A percentile compares a stretch with the other conserved stretches of the same genome.
These are phyloP conservation scores for Peronospora tabacina DNA, from an alignment of 352 stramenopile genomes.

Conservation along the genomic window DNA sequence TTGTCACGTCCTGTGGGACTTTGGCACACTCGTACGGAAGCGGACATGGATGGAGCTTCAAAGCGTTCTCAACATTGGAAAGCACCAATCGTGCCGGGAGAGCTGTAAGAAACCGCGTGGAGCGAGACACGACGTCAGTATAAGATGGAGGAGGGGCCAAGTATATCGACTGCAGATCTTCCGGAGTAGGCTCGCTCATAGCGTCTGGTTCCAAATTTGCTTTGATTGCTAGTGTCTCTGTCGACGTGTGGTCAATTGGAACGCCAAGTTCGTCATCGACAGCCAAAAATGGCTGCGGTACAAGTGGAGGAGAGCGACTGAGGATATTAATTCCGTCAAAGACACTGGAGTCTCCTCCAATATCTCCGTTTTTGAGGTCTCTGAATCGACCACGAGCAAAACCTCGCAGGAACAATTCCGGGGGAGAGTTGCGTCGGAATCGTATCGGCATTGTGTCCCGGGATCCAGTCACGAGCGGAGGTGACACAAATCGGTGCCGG, in stretches of 20 bases:
- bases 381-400: conserved; percentile 36
- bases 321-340: conserved; percentile 39
- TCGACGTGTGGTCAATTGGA: conserved; percentile 15
- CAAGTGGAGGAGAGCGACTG: conserved; percentile 23
- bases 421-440: conserved; percentile 57
- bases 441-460: conserved; percentile 27
- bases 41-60: conserved; percentile 36
- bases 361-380: conserved; percentile 18
- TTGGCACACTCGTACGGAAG: conserved; percentile 40
- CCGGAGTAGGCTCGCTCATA: conserved; percentile 1
- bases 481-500: conserved; percentile 38
- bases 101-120: conserved; percentile 63
- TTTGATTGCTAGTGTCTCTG: conserved; percentile 7
- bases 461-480: conserved; percentile 42
- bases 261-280: conserved; percentile 9
- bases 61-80: conserved; percentile 51
- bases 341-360: conserved; percentile 2
- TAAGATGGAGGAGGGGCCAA: conserved; percentile 35
- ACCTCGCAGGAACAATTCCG: conserved; percentile 49
- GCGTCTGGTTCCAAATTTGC: conserved; percentile 3
- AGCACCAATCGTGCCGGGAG: conserved; percentile 58
- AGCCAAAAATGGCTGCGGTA: conserved; percentile 14
- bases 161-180: conserved; percentile 6
- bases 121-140: conserved; percentile 58
- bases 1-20: conserved; percentile 40